Percentiles rank a stretch among this genome's conserved stretches.
Evolutionary conservation across 768 basidiomycete species (phyloP).

Genomic region (Serpula lacrymans): DNA sequence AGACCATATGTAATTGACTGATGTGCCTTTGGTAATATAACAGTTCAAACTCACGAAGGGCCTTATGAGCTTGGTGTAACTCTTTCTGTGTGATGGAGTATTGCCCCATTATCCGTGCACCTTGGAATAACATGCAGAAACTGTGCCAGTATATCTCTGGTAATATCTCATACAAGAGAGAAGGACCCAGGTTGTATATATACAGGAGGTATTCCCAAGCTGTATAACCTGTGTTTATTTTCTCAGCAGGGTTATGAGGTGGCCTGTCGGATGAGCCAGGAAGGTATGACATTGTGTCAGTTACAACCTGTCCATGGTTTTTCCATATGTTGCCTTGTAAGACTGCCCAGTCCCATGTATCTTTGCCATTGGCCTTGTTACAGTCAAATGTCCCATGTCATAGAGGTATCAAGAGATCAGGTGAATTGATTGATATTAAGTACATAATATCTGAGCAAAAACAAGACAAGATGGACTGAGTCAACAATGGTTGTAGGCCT

Average conservation of each 20-base stretch:
- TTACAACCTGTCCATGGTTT: conserved; percentile 14
- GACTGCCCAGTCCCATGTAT: conserved; percentile 26
- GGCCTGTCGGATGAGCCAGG: conserved; percentile 12
- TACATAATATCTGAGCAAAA: conserved; percentile 20
- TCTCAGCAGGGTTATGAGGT: conserved; percentile 15
- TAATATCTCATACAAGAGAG: conserved; percentile 19
- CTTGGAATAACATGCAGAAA: conserved; percentile 23
- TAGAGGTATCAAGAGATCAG: conserved; percentile 10
- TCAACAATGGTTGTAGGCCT: too few species aligned
- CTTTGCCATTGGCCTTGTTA: conserved; percentile 13
- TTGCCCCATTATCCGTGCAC: conserved; percentile 18
- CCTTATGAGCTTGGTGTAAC: conserved; percentile 17
- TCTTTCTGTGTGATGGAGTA: conserved; percentile 1
- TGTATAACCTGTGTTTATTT: conserved; percentile 17
- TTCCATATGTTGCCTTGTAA: conserved; percentile 20
- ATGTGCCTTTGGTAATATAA: conserved; percentile 28
- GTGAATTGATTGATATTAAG: conserved; percentile 9
- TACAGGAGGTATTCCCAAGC: conserved; percentile 11
- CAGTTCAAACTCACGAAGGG: conserved; percentile 29
- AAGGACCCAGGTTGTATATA: conserved; percentile 17
- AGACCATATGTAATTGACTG: conserved; percentile 30
- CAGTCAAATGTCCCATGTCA: conserved; percentile 23
- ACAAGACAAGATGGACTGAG: background rate
- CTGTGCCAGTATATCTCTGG: conserved; percentile 20
- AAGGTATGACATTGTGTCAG: conserved; percentile 6